phyloP scores from a whole-genome alignment of 202 grass and related monocot species.

The Tripidium arundinaceum region DNA sequence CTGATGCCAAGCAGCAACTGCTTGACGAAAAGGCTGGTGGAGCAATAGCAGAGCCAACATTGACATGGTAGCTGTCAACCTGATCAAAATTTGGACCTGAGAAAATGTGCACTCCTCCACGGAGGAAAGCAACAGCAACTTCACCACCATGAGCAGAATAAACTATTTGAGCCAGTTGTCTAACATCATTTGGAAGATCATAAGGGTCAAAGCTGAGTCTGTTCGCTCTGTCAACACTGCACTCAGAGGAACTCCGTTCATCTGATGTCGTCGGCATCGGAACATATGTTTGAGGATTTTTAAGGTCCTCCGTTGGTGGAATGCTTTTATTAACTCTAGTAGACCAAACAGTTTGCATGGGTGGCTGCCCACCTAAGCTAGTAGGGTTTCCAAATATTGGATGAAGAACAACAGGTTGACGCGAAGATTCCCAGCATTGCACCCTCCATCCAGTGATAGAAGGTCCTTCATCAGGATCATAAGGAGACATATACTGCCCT shows the following conservation, averaged over 20 bases:
- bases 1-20: conserved; percentile 90
- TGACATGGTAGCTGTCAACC: conserved; percentile 92
- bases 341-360: conserved; percentile 96
- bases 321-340: conserved; percentile 97
- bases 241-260: conserved; percentile 89
- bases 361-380: conserved; percentile 72
- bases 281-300: conserved; percentile 73
- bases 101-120: conserved; percentile 97
- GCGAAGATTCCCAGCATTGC: conserved; percentile 97
- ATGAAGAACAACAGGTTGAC: conserved; percentile 96
- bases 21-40: conserved; percentile 92
- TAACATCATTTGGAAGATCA: conserved; percentile 95
- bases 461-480: conserved; percentile 98
- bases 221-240: conserved; percentile 84
- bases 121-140: conserved; percentile 86
- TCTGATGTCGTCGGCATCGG: conserved; percentile 69
- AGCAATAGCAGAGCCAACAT: conserved; percentile 95
- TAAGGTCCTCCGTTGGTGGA: conserved; percentile 87
- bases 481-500: conserved; percentile 99
- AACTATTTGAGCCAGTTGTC: conserved; percentile 93
- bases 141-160: conserved; percentile 95
- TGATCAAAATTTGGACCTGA: conserved; percentile 88
- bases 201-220: conserved; percentile 96
- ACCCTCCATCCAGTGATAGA: conserved; percentile 99
- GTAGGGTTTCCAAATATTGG: conserved; percentile 96